Base-by-base conservation (phyloP, 148 eudicot genomes). In the Rhododendron ovatum region DNA sequence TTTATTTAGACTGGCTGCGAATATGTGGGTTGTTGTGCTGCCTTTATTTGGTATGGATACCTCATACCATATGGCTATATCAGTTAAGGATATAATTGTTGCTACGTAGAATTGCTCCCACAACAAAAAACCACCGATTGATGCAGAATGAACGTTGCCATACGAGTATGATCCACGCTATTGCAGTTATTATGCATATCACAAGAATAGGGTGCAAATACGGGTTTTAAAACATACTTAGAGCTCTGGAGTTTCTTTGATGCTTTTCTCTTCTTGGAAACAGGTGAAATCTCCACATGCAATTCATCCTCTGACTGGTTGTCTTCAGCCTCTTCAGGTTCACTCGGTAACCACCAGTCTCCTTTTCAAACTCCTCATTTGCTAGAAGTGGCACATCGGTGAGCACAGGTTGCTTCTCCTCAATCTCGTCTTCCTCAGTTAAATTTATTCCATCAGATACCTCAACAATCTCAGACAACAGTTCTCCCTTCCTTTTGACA, bases 231-330 rank as follows among this genome's bases (percentile, higher is more conserved):
- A 53, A 85, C 91, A 71, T 94, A 96, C 98, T 86, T 93, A 50
- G 88, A 75, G 82, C 85, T 90, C 88, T 87, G 87, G 86, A 88
- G 87, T 75, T 88, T 90, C 74, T 85, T 86, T n/a, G 91, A 82
- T 43, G 94, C 92, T 91, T 96, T 96, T 90, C 96, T 90, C 89
- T 96, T 93, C 89, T 90, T 96, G 74, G 91, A 86, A 67, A 63
- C 87, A 30, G 88, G 73, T 37, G 85, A 78, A 73, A 59, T 87
- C 45, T 88, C 89, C 63, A 82, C 88, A 33, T 75, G 88, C 76
- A 84, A 84, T 77, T 15, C 30, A 71, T 83, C 89, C 48, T 55
- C 63, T 82, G 86, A 78, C 80, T 78, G 67, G 84, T 86, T 85
- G 74, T 88, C 92, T 85, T 90, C 89, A 78, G 87, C 90, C 78